These are phyloP conservation scores for Striga asiatica DNA, from an alignment of 257 asterid species.

Conservation along the genomic window DNA sequence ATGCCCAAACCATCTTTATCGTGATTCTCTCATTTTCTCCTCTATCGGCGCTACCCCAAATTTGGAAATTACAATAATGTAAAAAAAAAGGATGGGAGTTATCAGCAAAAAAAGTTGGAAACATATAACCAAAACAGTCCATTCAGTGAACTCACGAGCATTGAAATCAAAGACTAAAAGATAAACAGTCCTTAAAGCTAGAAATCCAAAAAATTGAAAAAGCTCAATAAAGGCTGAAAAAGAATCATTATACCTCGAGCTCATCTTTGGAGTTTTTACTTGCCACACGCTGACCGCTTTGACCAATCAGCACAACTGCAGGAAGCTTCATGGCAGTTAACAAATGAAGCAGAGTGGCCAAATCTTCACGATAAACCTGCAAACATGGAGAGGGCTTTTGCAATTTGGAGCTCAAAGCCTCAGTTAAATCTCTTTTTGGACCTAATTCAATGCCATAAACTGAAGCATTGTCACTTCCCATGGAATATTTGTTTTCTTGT, in stretches of 20 bases:
- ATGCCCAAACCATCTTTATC: too few relatives aligned
- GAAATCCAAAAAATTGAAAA: not conserved
- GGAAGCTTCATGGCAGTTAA: conserved; percentile 47
- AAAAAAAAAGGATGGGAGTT: not conserved
- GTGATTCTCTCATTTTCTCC: too few relatives aligned
- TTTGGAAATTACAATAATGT: not conserved
- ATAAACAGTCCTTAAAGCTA: not conserved
- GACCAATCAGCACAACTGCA: conserved; percentile 48
- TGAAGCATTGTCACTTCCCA: conserved; percentile 25
- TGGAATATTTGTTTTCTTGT: conserved; percentile 29
- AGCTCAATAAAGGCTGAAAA: conserved; percentile 1
- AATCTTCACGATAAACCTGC: conserved; percentile 53
- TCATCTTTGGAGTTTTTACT: conserved; percentile 29
- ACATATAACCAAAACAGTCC: not conserved
- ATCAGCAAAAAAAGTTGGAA: too few relatives aligned
- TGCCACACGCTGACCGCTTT: conserved; percentile 23
- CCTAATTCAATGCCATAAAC: conserved; percentile 56
- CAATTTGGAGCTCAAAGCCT: conserved; percentile 36
- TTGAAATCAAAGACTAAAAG: not conserved
- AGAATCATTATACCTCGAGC: conserved; percentile 39
- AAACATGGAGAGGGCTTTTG: conserved; percentile 29
- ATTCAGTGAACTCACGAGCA: not conserved
- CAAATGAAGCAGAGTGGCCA: conserved; percentile 62
- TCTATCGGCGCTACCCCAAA: too few relatives aligned
- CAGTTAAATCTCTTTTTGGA: conserved; percentile 27